Conservation (phyloP, 2,329 filamentous ascomycete species). For the Aciculosporium take region DNA sequence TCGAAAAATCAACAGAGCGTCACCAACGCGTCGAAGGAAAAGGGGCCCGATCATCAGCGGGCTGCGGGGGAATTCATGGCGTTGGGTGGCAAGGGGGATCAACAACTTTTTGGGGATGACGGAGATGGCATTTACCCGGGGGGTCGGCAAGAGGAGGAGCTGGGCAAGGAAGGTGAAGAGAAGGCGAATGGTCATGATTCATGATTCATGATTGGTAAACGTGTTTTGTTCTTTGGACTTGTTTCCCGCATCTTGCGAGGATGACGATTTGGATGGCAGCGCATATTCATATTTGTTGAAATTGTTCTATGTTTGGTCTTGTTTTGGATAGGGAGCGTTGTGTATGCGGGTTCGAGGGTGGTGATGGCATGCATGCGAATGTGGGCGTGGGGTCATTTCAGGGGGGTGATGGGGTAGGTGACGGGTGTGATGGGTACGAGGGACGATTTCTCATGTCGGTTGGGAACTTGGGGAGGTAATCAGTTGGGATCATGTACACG, state of each 20-base stretch:
- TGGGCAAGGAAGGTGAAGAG: conserved; percentile 16
- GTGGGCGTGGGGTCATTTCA: too few relatives aligned
- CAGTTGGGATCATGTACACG: too few relatives aligned
- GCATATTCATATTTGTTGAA: neutral
- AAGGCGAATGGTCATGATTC: conserved; percentile 14
- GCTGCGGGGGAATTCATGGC: conserved; percentile 65
- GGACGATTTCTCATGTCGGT: too few relatives aligned
- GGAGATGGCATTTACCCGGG: conserved; percentile 35
- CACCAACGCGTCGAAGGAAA: conserved; percentile 37
- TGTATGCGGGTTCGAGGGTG: too few relatives aligned
- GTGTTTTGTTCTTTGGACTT: neutral
- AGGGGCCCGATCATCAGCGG: conserved; percentile 51
- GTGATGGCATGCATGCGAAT: too few relatives aligned
- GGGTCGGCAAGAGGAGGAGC: conserved; percentile 20
- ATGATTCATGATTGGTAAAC: neutral
- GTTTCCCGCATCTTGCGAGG: neutral
- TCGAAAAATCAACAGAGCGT: conserved; percentile 46
- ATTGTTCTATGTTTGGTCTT: neutral
- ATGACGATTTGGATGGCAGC: neutral
- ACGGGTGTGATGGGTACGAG: too few relatives aligned
- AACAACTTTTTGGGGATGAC: conserved; percentile 58
- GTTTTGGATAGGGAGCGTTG: too few relatives aligned
- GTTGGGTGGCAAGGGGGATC: conserved; percentile 76
- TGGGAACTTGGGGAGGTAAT: too few relatives aligned
- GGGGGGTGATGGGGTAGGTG: too few relatives aligned